Evolutionary conservation across 139 green algal species (phyloP), one percentile per base, ranked within the genome.

Genomic region (Chlorella sp.): DNA sequence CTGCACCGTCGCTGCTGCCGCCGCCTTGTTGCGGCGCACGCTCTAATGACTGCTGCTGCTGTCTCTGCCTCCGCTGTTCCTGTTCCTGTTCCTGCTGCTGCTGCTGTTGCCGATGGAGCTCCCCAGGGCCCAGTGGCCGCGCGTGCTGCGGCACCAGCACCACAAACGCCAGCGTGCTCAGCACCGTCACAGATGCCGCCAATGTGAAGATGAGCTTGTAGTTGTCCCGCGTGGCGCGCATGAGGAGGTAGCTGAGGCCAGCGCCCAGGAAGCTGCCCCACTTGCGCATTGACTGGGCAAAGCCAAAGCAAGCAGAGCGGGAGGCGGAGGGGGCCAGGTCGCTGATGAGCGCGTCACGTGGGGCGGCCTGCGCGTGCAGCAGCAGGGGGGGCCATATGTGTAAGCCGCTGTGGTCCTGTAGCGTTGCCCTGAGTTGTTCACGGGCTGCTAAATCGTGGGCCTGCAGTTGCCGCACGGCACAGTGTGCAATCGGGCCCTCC

Each of bases 251-350:
- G 34, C 70, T 72, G 22, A 82, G 71, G 3, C 77, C 64, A 5
- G 84, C 84, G 10, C 84, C 84, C 62, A 89, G 75, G 35, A 80
- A 78, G 55, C 51, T 76, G 72, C 84, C 84, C 79, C 79, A 87
- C 77, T 89, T 89, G 67, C 84, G 79, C 77, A 89, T 74, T 31
- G 62, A 76, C 74, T 89, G 84, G 0, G 84, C 84, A 69, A 89
- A 85, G 49, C 84, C 84, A 62, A 86, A 89, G 79, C 84, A 89
- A 14, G 81, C 74, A 2, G 80, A 85, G 62, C 79, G 74, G 23
- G 78, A 77, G n/a, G 63, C 62, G 0, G 65, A 31, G 1, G 84
- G 84, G 0, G 79, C 79, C 4, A 89, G 74, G 77, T 89, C 84
- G 24, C 76, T 76, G 42, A 89, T 89, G n/a, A 89, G 75, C 1